Evolutionary conservation across 805 yeast genomes (phyloP).

Genomic region (Kazachstania kunashirensis): DNA sequence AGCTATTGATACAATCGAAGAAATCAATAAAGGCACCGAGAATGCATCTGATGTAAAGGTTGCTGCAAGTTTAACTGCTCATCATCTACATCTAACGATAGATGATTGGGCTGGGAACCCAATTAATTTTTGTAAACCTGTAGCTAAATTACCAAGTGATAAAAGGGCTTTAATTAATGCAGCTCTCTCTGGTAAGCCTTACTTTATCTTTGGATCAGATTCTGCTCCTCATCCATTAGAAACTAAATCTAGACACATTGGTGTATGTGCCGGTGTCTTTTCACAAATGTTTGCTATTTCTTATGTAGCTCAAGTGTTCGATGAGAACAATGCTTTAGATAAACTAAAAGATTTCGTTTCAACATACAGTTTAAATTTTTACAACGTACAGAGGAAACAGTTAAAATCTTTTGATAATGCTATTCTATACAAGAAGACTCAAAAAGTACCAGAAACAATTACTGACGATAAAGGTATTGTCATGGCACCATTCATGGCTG

Average conservation of each 20-base stretch:
- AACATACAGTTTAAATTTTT: slow-evolving; percentile 63
- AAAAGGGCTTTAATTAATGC: slow-evolving; percentile 73
- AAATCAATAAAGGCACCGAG: slow-evolving; percentile 43
- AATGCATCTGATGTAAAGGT: slow-evolving; percentile 42
- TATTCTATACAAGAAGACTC: slow-evolving; percentile 44
- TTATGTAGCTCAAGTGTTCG: slow-evolving; percentile 83
- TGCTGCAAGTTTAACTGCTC: slow-evolving; percentile 93
- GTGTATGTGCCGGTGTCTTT: slow-evolving; percentile 97
- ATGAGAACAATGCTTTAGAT: slow-evolving; percentile 50
- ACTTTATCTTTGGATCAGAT: slow-evolving; percentile 94
- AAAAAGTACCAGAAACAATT: slow-evolving; percentile 50
- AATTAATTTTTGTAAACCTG: slow-evolving; percentile 93
- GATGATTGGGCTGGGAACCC: slow-evolving; percentile 98
- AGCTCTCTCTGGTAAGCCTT: slow-evolving; percentile 84
- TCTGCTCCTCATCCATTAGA: slow-evolving; percentile 93
- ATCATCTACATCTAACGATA: slow-evolving; percentile 78
- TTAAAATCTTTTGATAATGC: slow-evolving; percentile 39
- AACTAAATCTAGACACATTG: slow-evolving; percentile 63
- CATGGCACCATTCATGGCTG: slow-evolving; percentile 83
- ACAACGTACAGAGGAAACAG: slow-evolving; percentile 42
- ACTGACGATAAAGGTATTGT: slow-evolving; percentile 36
- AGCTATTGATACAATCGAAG: slow-evolving; percentile 69
- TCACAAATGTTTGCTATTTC: slow-evolving; percentile 77
- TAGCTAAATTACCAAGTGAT: slow-evolving; percentile 86
- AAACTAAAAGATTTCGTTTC: slow-evolving; percentile 66